A percentile compares a stretch with the other conserved stretches of the same genome.
Evolutionary conservation across 73 alveolate species (phyloP).

Genomic region (Durusdinium trenchii): DNA sequence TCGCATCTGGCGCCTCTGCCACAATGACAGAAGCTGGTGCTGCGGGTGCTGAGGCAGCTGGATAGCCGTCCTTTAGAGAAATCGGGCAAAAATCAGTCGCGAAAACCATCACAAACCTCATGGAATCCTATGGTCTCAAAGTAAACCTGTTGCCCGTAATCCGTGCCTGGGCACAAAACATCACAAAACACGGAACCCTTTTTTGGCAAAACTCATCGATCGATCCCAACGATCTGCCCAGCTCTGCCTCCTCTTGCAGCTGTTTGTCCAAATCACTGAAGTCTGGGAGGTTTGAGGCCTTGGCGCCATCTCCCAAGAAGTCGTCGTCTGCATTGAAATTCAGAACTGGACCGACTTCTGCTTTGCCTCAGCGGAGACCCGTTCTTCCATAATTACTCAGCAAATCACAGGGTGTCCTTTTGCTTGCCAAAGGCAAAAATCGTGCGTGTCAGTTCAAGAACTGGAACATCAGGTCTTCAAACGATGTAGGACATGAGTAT

Average conservation of each 20-base stretch:
- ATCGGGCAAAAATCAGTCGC: not conserved
- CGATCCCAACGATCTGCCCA: no score
- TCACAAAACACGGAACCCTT: no score
- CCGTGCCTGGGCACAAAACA: no score
- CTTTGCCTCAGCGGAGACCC: not conserved
- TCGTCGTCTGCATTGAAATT: constrained; percentile 68
- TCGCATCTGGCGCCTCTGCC: constrained; percentile 96
- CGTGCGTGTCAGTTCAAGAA: not conserved
- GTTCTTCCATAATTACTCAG: not conserved
- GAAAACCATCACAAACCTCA: not conserved
- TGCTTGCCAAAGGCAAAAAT: not conserved
- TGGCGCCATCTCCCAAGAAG: constrained; percentile 63
- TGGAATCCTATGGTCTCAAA: no score
- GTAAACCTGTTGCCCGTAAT: no score
- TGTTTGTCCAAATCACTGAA: constrained; percentile 79
- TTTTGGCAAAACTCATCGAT: no score
- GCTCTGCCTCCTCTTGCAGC: constrained; percentile 52
- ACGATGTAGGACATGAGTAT: not conserved
- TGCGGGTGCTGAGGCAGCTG: constrained; percentile 8
- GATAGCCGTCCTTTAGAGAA: constrained; percentile 77
- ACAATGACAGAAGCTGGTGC: constrained; percentile 60
- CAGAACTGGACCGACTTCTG: constrained; percentile 47
- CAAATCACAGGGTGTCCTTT: not conserved
- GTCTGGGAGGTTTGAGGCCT: constrained; percentile 59
- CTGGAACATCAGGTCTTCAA: not conserved